Base-by-base conservation (phyloP, 306 rosid species). In the Glycine soja region DNA sequence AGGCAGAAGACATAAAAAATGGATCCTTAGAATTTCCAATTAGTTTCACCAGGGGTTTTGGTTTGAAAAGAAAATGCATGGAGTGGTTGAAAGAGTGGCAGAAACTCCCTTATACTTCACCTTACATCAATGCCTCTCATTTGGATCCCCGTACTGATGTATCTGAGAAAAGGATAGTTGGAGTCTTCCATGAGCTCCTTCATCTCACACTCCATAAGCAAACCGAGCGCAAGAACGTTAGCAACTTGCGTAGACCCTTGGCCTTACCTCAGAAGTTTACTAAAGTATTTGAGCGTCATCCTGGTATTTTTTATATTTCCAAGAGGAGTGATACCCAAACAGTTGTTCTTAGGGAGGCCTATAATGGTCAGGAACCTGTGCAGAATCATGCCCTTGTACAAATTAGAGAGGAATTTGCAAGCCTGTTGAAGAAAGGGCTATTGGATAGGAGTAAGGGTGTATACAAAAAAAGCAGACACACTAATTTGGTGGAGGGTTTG, bases 81-180 rank as follows among this genome's bases (percentile, higher is more conserved):
- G 95, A 90, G 59, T 93, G 97, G 95, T 84, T 95, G 84, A 90
- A 70, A 77, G 99, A 95, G 80, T 93, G 97, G 97, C 97, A 95
- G 75, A 90, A 54, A 80, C 97, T 95, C 47, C 99, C 97, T n/a
- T 95, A 91, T 48, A 89, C 93, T 67, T 90, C 95, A 43, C 97
- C 98, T 4, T 90, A 92, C 72, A 30, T 61, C 4, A 83, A 85
- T 77, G 83, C 92, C 47, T 90, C 93, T 64, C 89, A 90, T 83
- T 82, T 95, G 90, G 97, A 95, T 88, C 85, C 92, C 45, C 91
- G 98, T 43, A 95, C 97, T 1, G 97, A 95, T 88, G 88, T 64
- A 57, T 91, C 94, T 1, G 98, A 95, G 93, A 95, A 95, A 84
- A 91, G 97, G 84, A 76, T 86, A 62, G 97, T 93, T n/a, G 99